Percentiles rank a stretch among this genome's conserved stretches.
phyloP scores from a whole-genome alignment of 768 basidiomycete genomes.

The Fibroporia radiculosa region DNA sequence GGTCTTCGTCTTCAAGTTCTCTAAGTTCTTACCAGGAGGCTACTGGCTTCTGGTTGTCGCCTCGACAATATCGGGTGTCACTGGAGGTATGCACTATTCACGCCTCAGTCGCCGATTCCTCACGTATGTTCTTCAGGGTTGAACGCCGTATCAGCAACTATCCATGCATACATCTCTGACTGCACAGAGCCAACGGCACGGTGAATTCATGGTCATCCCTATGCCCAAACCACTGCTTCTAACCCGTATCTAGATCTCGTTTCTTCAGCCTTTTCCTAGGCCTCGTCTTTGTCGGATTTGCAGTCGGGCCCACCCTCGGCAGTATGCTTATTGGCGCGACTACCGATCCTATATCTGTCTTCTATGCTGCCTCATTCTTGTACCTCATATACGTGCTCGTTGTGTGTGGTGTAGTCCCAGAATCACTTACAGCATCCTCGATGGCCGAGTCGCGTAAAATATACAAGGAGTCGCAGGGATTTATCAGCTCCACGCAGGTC shows the following conservation, averaged over 20 bases:
- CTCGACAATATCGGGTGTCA: slow-evolving; percentile 55
- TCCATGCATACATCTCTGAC: slow-evolving; percentile 66
- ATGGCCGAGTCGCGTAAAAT: slow-evolving; percentile 34
- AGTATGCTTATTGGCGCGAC: slow-evolving; percentile 54
- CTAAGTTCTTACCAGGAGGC: slow-evolving; percentile 61
- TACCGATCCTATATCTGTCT: slow-evolving; percentile 52
- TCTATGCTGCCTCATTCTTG: slow-evolving; percentile 52
- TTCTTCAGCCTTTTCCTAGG: slow-evolving; percentile 62
- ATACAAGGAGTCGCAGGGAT: too few species aligned
- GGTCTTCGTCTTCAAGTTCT: slow-evolving; percentile 54
- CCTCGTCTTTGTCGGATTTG: slow-evolving; percentile 62
- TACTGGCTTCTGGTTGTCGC: slow-evolving; percentile 74
- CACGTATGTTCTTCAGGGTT: background rate
- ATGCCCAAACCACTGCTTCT: background rate
- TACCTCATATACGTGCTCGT: slow-evolving; percentile 44
- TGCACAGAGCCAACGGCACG: slow-evolving; percentile 47
- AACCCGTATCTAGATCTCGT: slow-evolving; percentile 39
- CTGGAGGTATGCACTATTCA: slow-evolving; percentile 52
- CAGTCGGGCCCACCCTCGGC: slow-evolving; percentile 70
- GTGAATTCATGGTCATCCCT: slow-evolving; percentile 23
- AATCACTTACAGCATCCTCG: slow-evolving; percentile 55
- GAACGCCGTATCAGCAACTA: slow-evolving; percentile 30
- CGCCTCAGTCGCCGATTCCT: background rate
- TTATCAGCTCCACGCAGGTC: too few species aligned
- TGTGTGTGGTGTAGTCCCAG: slow-evolving; percentile 60